A percentile compares a stretch with the other conserved stretches of the same genome.
These are phyloP conservation scores for Penicillium verhagenii DNA, from an alignment of 495 filamentous ascomycete species.

Conservation along the genomic window DNA sequence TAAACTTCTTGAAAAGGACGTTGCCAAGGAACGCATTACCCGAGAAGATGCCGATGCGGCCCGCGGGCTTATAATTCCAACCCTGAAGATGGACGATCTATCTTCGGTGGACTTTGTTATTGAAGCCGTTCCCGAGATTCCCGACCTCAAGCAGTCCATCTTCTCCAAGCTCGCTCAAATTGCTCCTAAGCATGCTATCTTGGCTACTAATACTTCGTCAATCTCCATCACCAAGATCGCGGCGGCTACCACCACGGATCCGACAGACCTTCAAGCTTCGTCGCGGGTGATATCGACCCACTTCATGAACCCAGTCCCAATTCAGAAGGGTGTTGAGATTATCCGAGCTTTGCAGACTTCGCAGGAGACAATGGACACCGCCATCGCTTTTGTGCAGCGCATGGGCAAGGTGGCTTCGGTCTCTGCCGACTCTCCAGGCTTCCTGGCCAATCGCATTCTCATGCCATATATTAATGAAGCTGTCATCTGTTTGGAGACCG, in stretches of 20 bases:
- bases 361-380: conserved; percentile 71
- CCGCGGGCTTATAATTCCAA: conserved; percentile 64
- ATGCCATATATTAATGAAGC: conserved; percentile 99
- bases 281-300: conserved; percentile 93
- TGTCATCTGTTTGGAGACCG: conserved; percentile 93
- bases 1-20: conserved; percentile 88
- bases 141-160: conserved; percentile 79
- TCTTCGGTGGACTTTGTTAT: conserved; percentile 93
- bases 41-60: conserved; percentile 71
- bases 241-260: conserved; percentile 72
- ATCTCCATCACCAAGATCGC: conserved; percentile 97
- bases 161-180: conserved; percentile 83
- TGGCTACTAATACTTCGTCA: conserved; percentile 96
- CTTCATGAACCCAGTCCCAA: conserved; percentile 98
- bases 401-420: conserved; percentile 93
- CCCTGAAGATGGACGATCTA: conserved; percentile 74
- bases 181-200: conserved; percentile 81
- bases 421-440: conserved; percentile 87
- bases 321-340: conserved; percentile 98
- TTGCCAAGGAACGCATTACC: conserved; percentile 78
- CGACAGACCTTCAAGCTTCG: conserved; percentile 74
- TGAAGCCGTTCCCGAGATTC: conserved; percentile 95
- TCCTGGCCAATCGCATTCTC: conserved; percentile 92
- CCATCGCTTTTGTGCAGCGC: conserved; percentile 79
- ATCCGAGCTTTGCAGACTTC: conserved; percentile 93